phyloP scores from a whole-genome alignment of 805 yeast genomes.

The Scheffersomyces coipomensis region DNA sequence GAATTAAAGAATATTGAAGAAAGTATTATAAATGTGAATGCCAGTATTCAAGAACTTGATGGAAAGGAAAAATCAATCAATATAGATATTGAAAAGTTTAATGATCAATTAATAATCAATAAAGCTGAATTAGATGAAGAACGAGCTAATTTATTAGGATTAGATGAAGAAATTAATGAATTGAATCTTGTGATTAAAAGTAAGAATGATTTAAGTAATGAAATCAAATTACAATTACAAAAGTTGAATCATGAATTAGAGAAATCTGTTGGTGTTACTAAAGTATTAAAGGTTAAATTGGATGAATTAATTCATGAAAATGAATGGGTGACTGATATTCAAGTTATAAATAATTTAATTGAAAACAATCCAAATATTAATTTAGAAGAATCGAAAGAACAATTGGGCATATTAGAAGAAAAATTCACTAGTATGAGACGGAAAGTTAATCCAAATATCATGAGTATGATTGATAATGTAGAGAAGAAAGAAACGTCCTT shows the following conservation, averaged over 20 bases:
- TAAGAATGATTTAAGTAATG: conserved; percentile 44
- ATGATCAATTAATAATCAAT: conserved; percentile 13
- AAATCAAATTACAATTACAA: conserved; percentile 51
- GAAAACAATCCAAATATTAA: conserved; percentile 63
- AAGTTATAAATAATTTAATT: conserved; percentile 53
- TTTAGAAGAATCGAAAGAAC: conserved; percentile 58
- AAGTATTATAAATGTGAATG: conserved; percentile 34
- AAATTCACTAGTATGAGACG: conserved; percentile 69
- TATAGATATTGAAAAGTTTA: conserved; percentile 14
- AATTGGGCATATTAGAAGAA: conserved; percentile 54
- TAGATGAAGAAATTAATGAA: conserved; percentile 75
- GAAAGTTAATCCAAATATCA: conserved; percentile 80
- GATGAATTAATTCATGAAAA: conserved; percentile 50
- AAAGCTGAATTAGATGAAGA: conserved; percentile 48
- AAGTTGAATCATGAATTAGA: conserved; percentile 55
- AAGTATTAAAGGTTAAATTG: conserved; percentile 35
- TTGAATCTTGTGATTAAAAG: conserved; percentile 44
- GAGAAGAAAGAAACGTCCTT: conserved; percentile 82
- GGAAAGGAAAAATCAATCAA: conserved; percentile 5
- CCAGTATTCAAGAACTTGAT: conserved; percentile 27
- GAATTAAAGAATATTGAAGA: conserved; percentile 53
- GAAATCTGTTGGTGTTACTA: conserved; percentile 39
- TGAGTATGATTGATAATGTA: conserved; percentile 88
- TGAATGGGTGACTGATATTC: conserved; percentile 73
- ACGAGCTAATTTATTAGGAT: conserved; percentile 57